phyloP scores from a whole-genome alignment of 306 rosid species.

The Acacia confusa region DNA sequence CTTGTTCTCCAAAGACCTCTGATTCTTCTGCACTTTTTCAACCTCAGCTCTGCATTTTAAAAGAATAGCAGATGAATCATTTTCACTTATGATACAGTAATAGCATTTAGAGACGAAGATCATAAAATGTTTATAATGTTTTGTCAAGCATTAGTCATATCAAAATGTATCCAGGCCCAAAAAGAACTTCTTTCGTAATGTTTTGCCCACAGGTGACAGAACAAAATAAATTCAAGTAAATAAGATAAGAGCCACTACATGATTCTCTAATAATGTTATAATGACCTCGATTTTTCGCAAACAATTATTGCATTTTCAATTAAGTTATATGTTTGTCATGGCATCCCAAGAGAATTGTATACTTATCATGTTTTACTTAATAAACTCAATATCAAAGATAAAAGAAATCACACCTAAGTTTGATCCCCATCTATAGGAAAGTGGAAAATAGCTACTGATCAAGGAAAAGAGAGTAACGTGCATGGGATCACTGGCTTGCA shows the following conservation, averaged over 20 bases:
- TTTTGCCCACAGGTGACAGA: not conserved
- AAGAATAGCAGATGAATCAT: not conserved
- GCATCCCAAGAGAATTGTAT: too few species aligned
- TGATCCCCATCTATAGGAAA: not conserved
- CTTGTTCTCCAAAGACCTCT: slow-evolving; percentile 71
- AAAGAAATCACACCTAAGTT: not conserved
- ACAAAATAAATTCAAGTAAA: not conserved
- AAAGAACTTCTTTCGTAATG: not conserved
- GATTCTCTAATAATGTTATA: not conserved
- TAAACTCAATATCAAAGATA: not conserved
- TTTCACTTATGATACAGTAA: not conserved
- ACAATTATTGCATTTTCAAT: not conserved
- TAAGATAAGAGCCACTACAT: too few species aligned
- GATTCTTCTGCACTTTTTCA: slow-evolving; percentile 63
- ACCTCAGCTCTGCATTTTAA: slow-evolving; percentile 69
- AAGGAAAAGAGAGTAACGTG: not conserved
- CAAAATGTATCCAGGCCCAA: not conserved
- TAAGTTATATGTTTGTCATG: not conserved
- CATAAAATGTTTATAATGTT: not conserved
- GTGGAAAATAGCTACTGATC: not conserved
- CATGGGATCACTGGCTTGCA: not conserved
- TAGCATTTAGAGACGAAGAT: not conserved
- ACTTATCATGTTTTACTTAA: too few species aligned
- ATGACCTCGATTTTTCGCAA: not conserved
- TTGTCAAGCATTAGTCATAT: slow-evolving; percentile 3